Evolutionary conservation across 768 basidiomycete genomes (phyloP), one percentile per base, ranked within the genome.

Genomic region (Lactarius tabidus): DNA sequence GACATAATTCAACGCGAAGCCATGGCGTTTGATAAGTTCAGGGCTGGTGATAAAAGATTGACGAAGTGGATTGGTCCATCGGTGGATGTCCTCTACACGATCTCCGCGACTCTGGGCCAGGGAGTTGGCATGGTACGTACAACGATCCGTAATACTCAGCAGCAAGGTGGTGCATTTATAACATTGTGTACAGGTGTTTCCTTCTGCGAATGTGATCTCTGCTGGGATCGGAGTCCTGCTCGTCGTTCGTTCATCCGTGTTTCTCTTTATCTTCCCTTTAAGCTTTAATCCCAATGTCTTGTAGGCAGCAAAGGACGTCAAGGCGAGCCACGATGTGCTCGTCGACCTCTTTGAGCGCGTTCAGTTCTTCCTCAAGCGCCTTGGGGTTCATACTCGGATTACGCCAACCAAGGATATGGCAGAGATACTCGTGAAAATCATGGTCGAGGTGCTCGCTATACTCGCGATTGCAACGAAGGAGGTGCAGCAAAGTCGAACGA

Each of bases 231-330:
- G 45, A 23, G 23, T 48, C n/a, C 45, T 48, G 12, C 45, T 48
- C n/a, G n/a, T 23, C 14, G 45, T 48, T 48, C 12, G 45, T 48
- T 23, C n/a, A 48, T 48, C n/a, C 5, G 12, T 14, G 12, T 48
- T 26, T n/a, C 45, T 23, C n/a, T 12, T 45, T 45, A n/a, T 14
- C 45, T n/a, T 3, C n/a, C n/a, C 0, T 26, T 23, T 23, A 0
- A 14, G n/a, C n/a, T n/a, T n/a, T n/a, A n/a, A 23, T 23, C 1
- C 0, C 14, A 4, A 45, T 45, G 4, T n/a, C 0, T 48, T n/a
- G 20, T 5, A 48, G 45, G 10, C n/a, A 12, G 45, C 45, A 6
- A 48, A 48, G 23, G 45, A 23, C 2, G 45, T 48, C 45, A 1
- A 23, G 45, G 45, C 10, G 1, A 48, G 45, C 45, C 45, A 48